Percentiles rank a stretch among this genome's conserved stretches.
phyloP scores from a whole-genome alignment of 257 asterid genomes.

The Solanum raphanifolium region DNA sequence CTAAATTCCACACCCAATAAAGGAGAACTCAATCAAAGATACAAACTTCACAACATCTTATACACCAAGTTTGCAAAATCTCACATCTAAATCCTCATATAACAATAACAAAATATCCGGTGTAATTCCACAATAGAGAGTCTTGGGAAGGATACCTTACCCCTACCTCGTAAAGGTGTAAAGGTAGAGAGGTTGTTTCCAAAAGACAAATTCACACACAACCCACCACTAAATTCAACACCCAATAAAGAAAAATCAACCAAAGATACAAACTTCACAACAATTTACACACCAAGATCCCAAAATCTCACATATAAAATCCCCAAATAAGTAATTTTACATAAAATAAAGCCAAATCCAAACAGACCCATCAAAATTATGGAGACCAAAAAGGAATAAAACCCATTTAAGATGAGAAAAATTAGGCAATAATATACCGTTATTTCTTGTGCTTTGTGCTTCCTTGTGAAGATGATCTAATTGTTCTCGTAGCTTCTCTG shows the following conservation, averaged over 20 bases:
- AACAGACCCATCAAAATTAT: neutral
- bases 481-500: slow-evolving; percentile 18
- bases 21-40: neutral
- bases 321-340: neutral
- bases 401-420: neutral
- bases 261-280: neutral
- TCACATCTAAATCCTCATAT: neutral
- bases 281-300: neutral
- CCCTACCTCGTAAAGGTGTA: neutral
- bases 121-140: neutral
- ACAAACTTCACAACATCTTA: neutral
- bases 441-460: slow-evolving; percentile 22
- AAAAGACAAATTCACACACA: neutral
- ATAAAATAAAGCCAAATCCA: neutral
- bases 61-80: neutral
- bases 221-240: neutral
- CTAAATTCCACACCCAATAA: neutral
- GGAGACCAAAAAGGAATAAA: neutral
- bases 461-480: slow-evolving; percentile 31
- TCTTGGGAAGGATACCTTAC: neutral
- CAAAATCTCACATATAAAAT: neutral
- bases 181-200: neutral
- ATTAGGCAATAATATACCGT: neutral
- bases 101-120: neutral
- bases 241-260: neutral